Percentiles rank a stretch among this genome's conserved stretches.
phyloP scores from a whole-genome alignment of 1,284 basidiomycete genomes.

The Cryptococcus maquisensis region DNA sequence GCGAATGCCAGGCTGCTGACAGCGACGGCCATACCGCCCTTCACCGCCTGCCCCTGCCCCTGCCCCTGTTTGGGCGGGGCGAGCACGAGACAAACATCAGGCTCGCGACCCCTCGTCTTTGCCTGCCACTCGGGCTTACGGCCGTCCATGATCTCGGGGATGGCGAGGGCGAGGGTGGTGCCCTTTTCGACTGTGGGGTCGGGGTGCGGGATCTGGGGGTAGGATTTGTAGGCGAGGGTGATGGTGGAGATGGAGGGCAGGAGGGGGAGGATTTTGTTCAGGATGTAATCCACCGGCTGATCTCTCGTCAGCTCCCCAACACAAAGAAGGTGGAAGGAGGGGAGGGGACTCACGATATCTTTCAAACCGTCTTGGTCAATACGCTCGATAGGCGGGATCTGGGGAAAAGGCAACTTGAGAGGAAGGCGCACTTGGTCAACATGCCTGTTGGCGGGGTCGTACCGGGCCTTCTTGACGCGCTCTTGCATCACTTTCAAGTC shows the following conservation, averaged over 20 bases:
- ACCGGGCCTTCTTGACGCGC: background rate
- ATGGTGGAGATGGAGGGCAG: constrained; percentile 23
- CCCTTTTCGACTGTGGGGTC: background rate
- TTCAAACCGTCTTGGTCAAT: background rate
- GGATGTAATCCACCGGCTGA: constrained; percentile 29
- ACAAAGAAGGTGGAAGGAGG: background rate
- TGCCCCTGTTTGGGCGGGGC: no score
- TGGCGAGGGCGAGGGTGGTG: constrained; percentile 17
- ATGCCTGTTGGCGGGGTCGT: background rate
- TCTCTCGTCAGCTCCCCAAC: constrained; percentile 1
- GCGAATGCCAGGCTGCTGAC: constrained; percentile 31
- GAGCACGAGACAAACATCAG: constrained; percentile 29
- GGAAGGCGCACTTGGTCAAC: constrained; percentile 11
- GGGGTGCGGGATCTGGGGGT: constrained; percentile 7
- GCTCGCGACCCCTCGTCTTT: constrained; percentile 16
- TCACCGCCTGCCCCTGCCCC: background rate
- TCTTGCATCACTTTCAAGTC: constrained; percentile 4
- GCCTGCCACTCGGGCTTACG: constrained; percentile 7
- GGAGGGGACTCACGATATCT: constrained; percentile 24
- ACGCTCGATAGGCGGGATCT: constrained; percentile 12
- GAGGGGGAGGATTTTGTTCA: constrained; percentile 11
- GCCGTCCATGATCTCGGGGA: constrained; percentile 18
- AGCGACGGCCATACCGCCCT: constrained; percentile 18
- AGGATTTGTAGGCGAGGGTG: constrained; percentile 8
- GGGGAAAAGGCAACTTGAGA: constrained; percentile 15